Conservation (phyloP, 495 filamentous ascomycete genomes). For the Aspergillus olivimuriae region DNA sequence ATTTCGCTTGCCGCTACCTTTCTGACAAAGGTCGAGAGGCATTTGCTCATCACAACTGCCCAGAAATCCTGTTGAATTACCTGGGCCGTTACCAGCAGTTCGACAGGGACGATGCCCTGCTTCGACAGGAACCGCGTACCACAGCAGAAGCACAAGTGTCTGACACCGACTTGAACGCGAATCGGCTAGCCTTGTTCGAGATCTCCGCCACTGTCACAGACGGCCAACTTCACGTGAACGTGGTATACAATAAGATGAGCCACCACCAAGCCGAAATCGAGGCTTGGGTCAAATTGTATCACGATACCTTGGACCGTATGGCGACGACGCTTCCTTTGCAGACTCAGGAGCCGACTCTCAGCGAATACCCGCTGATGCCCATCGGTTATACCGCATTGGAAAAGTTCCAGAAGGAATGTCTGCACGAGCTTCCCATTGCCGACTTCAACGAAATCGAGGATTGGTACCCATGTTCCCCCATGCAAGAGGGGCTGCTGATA, state of each 20-base stretch:
- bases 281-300: neutral
- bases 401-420: neutral
- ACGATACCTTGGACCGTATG: neutral
- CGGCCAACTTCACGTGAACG: neutral
- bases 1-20: slow-evolving; percentile 16
- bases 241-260: neutral
- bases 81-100: slow-evolving; percentile 43
- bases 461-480: neutral
- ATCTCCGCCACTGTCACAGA: neutral
- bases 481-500: neutral
- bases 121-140: slow-evolving; percentile 30
- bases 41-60: slow-evolving; percentile 34
- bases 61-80: slow-evolving; percentile 57
- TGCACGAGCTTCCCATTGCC: neutral
- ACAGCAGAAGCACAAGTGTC: neutral
- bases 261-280: neutral
- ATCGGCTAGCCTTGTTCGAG: neutral
- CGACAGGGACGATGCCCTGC: slow-evolving; percentile 42
- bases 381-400: neutral
- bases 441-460: neutral
- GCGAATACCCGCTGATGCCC: neutral
- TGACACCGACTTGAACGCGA: neutral
- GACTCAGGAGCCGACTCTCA: neutral
- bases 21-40: neutral
- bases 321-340: neutral